Evolutionary conservation across 176 grass and related monocot genomes (phyloP).

Genomic region (Phoenix dactylifera): DNA sequence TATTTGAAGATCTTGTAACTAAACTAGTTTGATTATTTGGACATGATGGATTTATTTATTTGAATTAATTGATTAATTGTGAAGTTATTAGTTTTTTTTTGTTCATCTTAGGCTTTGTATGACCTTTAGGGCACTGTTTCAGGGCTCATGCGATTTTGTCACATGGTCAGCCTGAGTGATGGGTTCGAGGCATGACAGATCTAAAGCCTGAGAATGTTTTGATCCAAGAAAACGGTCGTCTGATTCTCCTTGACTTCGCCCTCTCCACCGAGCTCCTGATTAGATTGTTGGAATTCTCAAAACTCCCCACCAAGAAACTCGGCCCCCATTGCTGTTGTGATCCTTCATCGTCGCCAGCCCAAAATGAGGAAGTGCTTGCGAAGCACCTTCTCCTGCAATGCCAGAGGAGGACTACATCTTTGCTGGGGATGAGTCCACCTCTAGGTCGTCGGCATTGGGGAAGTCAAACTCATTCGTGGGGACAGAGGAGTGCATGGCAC

Average conservation of each 20-base stretch:
- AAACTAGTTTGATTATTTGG: no score
- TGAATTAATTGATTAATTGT: no score
- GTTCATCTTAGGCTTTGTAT: no score
- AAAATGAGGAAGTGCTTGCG: not conserved
- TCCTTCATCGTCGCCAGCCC: no score
- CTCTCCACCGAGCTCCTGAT: slow-evolving; percentile 52
- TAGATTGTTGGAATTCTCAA: slow-evolving; percentile 2
- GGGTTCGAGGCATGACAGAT: slow-evolving; percentile 2
- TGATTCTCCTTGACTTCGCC: slow-evolving; percentile 85
- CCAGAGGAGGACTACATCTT: not conserved
- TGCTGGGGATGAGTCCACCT: slow-evolving; percentile 27
- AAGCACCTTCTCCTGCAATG: slow-evolving; percentile 7
- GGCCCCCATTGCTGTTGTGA: not conserved
- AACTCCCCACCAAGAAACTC: not conserved
- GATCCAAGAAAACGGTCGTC: slow-evolving; percentile 54
- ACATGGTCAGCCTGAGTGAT: no score
- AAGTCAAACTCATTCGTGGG: slow-evolving; percentile 98
- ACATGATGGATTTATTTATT: no score
- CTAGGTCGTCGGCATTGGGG: no score
- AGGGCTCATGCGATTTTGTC: no score
- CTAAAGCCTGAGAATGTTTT: slow-evolving; percentile 76
- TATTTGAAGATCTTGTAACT: no score
- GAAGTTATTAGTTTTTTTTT: no score
- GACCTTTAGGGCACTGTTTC: no score
- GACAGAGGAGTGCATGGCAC: slow-evolving; percentile 88